Conservation (phyloP, 2,329 filamentous ascomycete genomes). For the Hypoxylon sp. region DNA sequence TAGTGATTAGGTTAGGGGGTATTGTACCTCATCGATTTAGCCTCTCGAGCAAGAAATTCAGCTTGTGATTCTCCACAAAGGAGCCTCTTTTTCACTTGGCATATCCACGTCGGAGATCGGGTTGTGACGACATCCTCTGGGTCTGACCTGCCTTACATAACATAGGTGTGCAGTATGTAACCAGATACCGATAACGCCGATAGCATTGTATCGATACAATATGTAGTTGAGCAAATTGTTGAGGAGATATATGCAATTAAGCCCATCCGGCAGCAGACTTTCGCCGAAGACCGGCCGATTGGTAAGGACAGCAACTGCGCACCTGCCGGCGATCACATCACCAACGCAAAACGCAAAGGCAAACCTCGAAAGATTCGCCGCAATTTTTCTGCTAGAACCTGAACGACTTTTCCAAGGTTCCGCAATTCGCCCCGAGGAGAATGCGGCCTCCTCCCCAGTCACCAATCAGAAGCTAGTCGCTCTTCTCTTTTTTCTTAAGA, state of each 20-base stretch:
- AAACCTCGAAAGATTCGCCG: slow-evolving; percentile 39
- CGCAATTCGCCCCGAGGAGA: slow-evolving; percentile 35
- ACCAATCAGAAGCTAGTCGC: slow-evolving; percentile 39
- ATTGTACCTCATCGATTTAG: no score
- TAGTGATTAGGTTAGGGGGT: no score
- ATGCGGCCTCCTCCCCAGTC: slow-evolving; percentile 41
- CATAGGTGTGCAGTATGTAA: neutral
- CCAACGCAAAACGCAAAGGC: slow-evolving; percentile 15
- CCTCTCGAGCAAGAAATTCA: neutral
- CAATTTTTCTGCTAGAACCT: slow-evolving; percentile 20
- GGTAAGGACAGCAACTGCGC: slow-evolving; percentile 25
- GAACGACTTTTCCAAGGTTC: slow-evolving; percentile 6
- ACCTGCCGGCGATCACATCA: slow-evolving; percentile 37
- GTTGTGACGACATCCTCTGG: slow-evolving; percentile 25
- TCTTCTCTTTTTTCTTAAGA: slow-evolving; percentile 34
- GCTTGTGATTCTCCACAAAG: neutral
- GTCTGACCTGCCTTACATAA: neutral
- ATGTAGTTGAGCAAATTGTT: slow-evolving; percentile 34
- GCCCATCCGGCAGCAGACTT: slow-evolving; percentile 34
- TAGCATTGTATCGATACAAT: slow-evolving; percentile 19
- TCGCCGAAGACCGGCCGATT: slow-evolving; percentile 43
- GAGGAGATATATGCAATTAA: slow-evolving; percentile 20
- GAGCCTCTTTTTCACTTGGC: neutral
- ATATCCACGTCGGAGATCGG: slow-evolving; percentile 10
- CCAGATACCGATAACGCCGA: slow-evolving; percentile 8